A percentile compares a stretch with the other conserved stretches of the same genome.
These are phyloP conservation scores for Tilletia caries DNA, from an alignment of 1,284 basidiomycete species.

Conservation along the genomic window DNA sequence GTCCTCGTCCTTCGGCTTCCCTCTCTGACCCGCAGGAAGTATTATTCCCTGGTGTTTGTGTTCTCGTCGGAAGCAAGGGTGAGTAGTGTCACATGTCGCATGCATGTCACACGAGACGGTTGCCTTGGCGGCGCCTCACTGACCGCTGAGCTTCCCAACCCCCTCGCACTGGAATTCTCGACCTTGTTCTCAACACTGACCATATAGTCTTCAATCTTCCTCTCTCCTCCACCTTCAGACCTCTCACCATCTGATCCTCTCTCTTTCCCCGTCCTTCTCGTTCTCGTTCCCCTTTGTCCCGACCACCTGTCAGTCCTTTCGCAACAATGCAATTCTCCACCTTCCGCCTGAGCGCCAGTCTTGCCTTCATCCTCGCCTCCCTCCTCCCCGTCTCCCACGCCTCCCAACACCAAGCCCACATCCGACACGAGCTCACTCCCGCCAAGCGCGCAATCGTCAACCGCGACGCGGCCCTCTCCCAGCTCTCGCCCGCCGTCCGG, in stretches of 20 bases:
- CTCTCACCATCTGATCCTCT: neutral
- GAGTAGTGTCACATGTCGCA: too few species aligned
- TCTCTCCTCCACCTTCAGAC: neutral
- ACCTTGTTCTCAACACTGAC: too few species aligned
- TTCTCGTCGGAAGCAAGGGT: too few species aligned
- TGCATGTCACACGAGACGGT: too few species aligned
- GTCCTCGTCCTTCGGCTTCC: too few species aligned
- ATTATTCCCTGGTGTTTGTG: too few species aligned
- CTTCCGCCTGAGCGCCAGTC: neutral
- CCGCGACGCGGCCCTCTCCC: constrained; percentile 4
- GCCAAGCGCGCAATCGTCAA: constrained; percentile 4
- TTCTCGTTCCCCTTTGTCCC: too few species aligned
- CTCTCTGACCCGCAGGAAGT: too few species aligned
- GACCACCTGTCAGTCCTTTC: neutral
- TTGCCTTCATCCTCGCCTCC: neutral
- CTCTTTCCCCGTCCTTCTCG: too few species aligned
- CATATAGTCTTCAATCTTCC: neutral
- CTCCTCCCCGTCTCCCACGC: neutral
- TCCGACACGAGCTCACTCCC: constrained; percentile 6
- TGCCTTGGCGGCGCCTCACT: too few species aligned
- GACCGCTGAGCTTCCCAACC: too few species aligned
- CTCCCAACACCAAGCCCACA: neutral
- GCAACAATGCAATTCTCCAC: neutral
- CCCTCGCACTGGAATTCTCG: too few species aligned
- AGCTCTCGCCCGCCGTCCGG: constrained; percentile 8